Conservation (phyloP, 345 rosid genomes). For the Melaleuca alternifolia region DNA sequence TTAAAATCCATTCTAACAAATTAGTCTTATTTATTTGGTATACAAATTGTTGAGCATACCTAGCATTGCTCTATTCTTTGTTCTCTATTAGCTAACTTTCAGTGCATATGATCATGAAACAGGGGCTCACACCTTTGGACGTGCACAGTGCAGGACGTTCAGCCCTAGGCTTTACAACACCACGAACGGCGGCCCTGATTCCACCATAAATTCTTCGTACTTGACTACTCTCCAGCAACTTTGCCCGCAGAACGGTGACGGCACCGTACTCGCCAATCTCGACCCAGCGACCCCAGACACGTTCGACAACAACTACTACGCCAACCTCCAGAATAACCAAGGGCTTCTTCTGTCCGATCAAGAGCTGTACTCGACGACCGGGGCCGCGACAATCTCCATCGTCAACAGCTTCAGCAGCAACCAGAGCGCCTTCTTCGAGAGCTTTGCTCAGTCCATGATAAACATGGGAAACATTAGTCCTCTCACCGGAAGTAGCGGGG, state of each 20-base stretch:
- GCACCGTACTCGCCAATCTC: slow-evolving; percentile 10
- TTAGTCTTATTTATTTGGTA: neutral
- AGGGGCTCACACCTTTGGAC: slow-evolving; percentile 44
- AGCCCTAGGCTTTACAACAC: slow-evolving; percentile 29
- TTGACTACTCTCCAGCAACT: slow-evolving; percentile 11
- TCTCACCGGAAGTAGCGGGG: slow-evolving; percentile 26
- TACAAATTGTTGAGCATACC: neutral
- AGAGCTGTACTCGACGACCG: slow-evolving; percentile 20
- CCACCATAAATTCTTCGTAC: slow-evolving; percentile 19
- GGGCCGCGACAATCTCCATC: slow-evolving; percentile 12
- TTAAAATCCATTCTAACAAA: neutral
- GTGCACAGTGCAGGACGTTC: slow-evolving; percentile 25
- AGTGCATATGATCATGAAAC: neutral
- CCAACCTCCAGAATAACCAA: slow-evolving; percentile 24
- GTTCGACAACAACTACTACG: slow-evolving; percentile 36
- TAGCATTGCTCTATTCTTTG: neutral
- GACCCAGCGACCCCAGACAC: slow-evolving; percentile 20
- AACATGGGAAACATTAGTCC: slow-evolving; percentile 37
- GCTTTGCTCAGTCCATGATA: slow-evolving; percentile 31
- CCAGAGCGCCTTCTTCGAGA: slow-evolving; percentile 18
- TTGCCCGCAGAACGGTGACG: slow-evolving; percentile 26
- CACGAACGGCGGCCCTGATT: slow-evolving; percentile 21
- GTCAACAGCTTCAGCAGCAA: slow-evolving; percentile 18
- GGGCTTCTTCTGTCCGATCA: slow-evolving; percentile 42
- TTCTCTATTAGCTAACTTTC: neutral